Conservation (phyloP, 1,139 yeast genomes). For the Candida pseudoviswanathii region DNA sequence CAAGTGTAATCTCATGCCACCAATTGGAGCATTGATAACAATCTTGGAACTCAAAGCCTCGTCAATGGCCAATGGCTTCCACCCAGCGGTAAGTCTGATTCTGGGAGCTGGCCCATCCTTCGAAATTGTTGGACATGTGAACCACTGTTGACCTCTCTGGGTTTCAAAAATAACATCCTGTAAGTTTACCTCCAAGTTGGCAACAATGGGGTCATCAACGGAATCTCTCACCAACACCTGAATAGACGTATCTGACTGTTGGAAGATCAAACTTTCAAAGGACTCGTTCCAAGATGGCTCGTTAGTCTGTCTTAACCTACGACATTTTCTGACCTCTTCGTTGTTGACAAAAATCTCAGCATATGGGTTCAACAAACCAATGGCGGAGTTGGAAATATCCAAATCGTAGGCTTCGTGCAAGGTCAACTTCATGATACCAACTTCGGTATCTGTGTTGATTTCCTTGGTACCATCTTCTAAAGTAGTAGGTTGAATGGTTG, state of each 20-base stretch:
- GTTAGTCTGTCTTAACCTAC: conserved; percentile 65
- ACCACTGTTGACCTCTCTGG: conserved; percentile 54
- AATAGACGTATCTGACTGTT: conserved; percentile 57
- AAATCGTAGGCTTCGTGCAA: conserved; percentile 74
- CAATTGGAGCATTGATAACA: conserved; percentile 59
- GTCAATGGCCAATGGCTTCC: conserved; percentile 72
- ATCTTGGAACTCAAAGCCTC: conserved; percentile 48
- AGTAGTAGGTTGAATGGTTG: conserved; percentile 49
- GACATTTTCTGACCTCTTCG: conserved; percentile 53
- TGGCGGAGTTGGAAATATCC: conserved; percentile 61
- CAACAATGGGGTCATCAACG: conserved; percentile 50
- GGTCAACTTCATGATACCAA: conserved; percentile 71
- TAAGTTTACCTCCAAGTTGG: conserved; percentile 54
- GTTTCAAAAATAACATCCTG: conserved; percentile 56
- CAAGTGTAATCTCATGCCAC: conserved; percentile 62
- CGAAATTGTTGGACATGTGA: conserved; percentile 43
- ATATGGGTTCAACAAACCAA: conserved; percentile 72
- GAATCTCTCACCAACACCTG: conserved; percentile 61
- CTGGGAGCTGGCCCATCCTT: conserved; percentile 44
- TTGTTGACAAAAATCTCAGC: conserved; percentile 66
- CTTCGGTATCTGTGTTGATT: conserved; percentile 56
- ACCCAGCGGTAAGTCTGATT: conserved; percentile 55
- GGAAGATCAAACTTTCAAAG: conserved; percentile 60
- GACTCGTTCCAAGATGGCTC: conserved; percentile 73
- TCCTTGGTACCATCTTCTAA: conserved; percentile 55